Evolutionary conservation across 1,139 yeast genomes (phyloP).

Genomic region (Pichia sp.): DNA sequence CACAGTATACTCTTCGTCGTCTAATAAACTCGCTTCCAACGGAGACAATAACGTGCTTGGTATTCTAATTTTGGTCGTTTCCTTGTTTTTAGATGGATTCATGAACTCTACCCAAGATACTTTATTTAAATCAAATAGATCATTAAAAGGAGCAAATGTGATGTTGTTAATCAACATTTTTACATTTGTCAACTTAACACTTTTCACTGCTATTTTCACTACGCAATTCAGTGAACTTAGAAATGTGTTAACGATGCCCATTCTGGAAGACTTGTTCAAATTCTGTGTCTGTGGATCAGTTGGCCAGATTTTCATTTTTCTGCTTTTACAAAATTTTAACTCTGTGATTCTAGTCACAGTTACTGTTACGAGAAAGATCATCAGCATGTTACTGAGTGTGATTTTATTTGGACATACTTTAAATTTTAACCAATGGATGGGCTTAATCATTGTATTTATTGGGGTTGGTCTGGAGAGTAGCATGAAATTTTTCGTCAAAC

Average conservation of each 20-base stretch:
- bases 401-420: constrained; percentile 74
- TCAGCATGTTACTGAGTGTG: constrained; percentile 87
- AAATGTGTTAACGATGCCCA: constrained; percentile 33
- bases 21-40: constrained; percentile 20
- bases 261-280: constrained; percentile 48
- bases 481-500: constrained; percentile 26
- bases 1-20: constrained; percentile 38
- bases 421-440: constrained; percentile 60
- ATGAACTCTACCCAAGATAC: constrained; percentile 93
- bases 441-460: constrained; percentile 69
- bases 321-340: constrained; percentile 76
- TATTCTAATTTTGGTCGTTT: constrained; percentile 44
- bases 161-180: constrained; percentile 76
- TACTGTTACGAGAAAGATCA: constrained; percentile 93
- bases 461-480: constrained; percentile 71
- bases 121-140: constrained; percentile 39
- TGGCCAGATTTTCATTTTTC: constrained; percentile 88
- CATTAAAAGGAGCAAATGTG: constrained; percentile 67
- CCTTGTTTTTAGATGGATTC: constrained; percentile 80
- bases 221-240: constrained; percentile 43
- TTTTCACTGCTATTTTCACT: constrained; percentile 37
- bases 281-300: constrained; percentile 80
- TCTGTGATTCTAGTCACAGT: constrained; percentile 82
- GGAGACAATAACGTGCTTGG: constrained; percentile 46
- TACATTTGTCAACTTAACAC: constrained; percentile 28